Conservation (phyloP, 108 stramenopile species). For the Mediolabrus comicus region DNA sequence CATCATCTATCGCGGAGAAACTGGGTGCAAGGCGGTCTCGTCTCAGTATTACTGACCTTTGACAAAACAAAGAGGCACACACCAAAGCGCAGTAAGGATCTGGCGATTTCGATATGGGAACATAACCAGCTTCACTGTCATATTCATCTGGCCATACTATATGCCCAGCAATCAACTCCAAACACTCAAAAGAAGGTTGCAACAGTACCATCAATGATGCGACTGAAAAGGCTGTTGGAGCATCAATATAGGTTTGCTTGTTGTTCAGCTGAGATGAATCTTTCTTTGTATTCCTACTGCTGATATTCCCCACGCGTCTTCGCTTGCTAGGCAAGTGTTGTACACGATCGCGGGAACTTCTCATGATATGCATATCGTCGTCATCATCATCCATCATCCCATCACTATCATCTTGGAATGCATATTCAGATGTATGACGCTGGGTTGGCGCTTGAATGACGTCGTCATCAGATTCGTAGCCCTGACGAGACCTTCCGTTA, state of each 20-base stretch:
- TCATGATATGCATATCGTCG: neutral
- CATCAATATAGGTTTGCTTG: constrained; percentile 12
- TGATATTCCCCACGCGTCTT: constrained; percentile 14
- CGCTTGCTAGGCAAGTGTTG: constrained; percentile 27
- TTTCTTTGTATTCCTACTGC: neutral
- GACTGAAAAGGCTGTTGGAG: constrained; percentile 33
- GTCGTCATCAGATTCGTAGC: constrained; percentile 39
- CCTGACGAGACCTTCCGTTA: neutral
- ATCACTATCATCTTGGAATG: constrained; percentile 27
- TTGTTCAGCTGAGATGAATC: neutral
- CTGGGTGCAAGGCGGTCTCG: constrained; percentile 14
- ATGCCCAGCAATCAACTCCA: constrained; percentile 42
- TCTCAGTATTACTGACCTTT: constrained; percentile 32
- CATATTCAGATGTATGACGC: neutral
- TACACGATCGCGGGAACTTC: neutral
- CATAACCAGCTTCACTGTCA: constrained; percentile 27
- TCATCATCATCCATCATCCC: constrained; percentile 33
- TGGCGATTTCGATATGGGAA: constrained; percentile 21
- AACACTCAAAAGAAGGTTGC: constrained; percentile 36
- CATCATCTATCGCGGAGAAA: neutral
- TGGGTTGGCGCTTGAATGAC: constrained; percentile 8
- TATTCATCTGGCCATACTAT: constrained; percentile 50
- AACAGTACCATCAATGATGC: constrained; percentile 38
- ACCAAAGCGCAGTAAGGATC: constrained; percentile 39
- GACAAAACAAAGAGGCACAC: constrained; percentile 40